These are phyloP conservation scores for Hysterium pulicare DNA, from an alignment of 2,329 filamentous ascomycete genomes.

Conservation along the genomic window DNA sequence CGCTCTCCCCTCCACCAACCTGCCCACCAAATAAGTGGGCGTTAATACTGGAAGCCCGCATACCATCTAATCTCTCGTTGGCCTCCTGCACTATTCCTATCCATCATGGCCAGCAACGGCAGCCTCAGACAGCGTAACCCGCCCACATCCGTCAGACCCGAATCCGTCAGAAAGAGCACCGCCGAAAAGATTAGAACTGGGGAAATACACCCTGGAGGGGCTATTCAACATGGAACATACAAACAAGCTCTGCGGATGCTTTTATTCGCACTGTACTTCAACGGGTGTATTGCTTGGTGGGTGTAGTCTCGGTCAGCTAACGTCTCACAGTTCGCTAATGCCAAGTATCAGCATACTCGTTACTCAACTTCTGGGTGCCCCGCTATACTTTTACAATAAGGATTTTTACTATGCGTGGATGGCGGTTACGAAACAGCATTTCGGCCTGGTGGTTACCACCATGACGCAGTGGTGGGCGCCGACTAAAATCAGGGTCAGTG, in stretches of 20 bases:
- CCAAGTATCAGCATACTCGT: slow-evolving; percentile 45
- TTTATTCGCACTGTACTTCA: slow-evolving; percentile 46
- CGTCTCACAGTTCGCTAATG: slow-evolving; percentile 21
- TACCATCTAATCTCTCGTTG: slow-evolving; percentile 4
- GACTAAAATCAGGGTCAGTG: slow-evolving; percentile 74
- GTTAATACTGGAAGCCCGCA: background rate
- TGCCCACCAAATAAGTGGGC: background rate
- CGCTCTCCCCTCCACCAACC: background rate
- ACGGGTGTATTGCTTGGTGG: slow-evolving; percentile 40
- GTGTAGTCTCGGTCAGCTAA: slow-evolving; percentile 15
- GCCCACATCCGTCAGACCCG: slow-evolving; percentile 18
- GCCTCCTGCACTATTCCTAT: slow-evolving; percentile 5
- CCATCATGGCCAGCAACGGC: slow-evolving; percentile 26
- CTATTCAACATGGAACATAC: slow-evolving; percentile 41
- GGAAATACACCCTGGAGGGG: slow-evolving; percentile 32
- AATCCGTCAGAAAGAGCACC: background rate
- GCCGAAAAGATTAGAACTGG: slow-evolving; percentile 10
- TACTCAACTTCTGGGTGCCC: slow-evolving; percentile 69
- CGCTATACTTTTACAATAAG: slow-evolving; percentile 70
- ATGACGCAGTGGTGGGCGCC: slow-evolving; percentile 85
- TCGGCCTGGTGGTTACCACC: slow-evolving; percentile 70
- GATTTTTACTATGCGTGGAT: slow-evolving; percentile 81
- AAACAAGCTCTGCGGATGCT: slow-evolving; percentile 44
- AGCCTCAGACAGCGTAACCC: slow-evolving; percentile 32
- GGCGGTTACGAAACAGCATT: slow-evolving; percentile 80